These are phyloP conservation scores for Mucor lusitanicus DNA, from an alignment of 371 early-diverging fungal species.

Conservation along the genomic window DNA sequence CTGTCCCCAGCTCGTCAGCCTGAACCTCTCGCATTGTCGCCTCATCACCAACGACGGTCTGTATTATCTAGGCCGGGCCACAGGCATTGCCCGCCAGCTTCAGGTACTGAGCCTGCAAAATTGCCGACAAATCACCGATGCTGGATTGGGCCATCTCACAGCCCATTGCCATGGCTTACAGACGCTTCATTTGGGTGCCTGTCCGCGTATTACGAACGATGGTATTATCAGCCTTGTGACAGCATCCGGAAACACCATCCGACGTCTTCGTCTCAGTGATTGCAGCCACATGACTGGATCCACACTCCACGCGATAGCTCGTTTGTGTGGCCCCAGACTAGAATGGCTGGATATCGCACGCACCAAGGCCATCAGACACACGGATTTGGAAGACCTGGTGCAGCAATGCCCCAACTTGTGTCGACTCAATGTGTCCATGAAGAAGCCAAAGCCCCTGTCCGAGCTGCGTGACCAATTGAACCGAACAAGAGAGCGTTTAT, in stretches of 20 bases:
- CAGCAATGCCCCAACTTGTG: conserved; percentile 26
- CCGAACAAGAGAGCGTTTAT: not conserved
- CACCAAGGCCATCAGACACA: conserved; percentile 24
- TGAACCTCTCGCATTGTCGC: conserved; percentile 23
- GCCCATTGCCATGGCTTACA: conserved; percentile 13
- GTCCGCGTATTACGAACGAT: conserved; percentile 22
- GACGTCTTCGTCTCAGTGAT: conserved; percentile 32
- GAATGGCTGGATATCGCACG: conserved; percentile 28
- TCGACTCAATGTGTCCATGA: conserved; percentile 19
- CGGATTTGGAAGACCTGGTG: conserved; percentile 18
- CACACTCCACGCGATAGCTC: conserved; percentile 21
- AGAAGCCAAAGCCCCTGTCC: conserved; percentile 17
- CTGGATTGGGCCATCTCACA: conserved; percentile 23
- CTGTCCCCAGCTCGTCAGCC: conserved; percentile 21
- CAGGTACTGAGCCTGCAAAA: conserved; percentile 25
- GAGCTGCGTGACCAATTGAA: conserved; percentile 11
- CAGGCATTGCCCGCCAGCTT: conserved; percentile 19
- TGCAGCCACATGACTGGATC: conserved; percentile 28
- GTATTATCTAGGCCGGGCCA: conserved; percentile 15
- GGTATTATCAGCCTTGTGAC: conserved; percentile 29
- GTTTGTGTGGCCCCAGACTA: conserved; percentile 23
- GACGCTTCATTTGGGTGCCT: conserved; percentile 27
- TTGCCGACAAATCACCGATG: conserved; percentile 37
- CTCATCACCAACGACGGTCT: conserved; percentile 28
- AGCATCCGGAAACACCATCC: conserved; percentile 22